phyloP scores from a whole-genome alignment of 2,329 filamentous ascomycete genomes.

The Chrysoporthe cubensis region DNA sequence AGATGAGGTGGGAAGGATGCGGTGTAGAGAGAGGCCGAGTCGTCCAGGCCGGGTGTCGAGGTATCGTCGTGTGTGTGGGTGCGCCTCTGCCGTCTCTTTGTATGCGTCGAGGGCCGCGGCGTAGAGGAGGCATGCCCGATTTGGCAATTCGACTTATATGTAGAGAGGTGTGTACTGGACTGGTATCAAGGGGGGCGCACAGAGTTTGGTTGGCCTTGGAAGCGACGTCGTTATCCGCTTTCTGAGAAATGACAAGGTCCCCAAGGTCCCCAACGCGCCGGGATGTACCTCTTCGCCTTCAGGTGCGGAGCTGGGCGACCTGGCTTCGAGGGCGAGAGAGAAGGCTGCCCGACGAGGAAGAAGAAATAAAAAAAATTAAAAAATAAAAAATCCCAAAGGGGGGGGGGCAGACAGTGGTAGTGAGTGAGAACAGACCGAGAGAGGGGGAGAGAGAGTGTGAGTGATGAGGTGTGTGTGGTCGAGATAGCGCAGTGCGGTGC shows the following conservation, averaged over 20 bases:
- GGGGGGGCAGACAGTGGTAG: neutral
- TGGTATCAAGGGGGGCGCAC: neutral
- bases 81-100: neutral
- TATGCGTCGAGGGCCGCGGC: neutral
- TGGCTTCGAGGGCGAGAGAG: neutral
- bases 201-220: neutral
- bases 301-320: neutral
- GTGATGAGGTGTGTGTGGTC: neutral
- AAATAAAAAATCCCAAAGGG: neutral
- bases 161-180: neutral
- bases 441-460: neutral
- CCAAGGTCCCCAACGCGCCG: neutral
- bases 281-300: neutral
- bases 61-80: neutral
- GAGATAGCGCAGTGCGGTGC: neutral
- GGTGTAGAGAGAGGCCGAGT: neutral
- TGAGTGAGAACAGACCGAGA: neutral
- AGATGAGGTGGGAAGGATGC: slow-evolving; percentile 4
- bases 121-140: slow-evolving; percentile 1
- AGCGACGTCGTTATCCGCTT: neutral
- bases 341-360: too few relatives aligned
- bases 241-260: slow-evolving; percentile 9
- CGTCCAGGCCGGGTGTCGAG: neutral
- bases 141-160: slow-evolving; percentile 2
- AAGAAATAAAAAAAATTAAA: neutral